Evolutionary conservation across 495 filamentous ascomycete genomes (phyloP).

Genomic region (Aspergillus nidulans): DNA sequence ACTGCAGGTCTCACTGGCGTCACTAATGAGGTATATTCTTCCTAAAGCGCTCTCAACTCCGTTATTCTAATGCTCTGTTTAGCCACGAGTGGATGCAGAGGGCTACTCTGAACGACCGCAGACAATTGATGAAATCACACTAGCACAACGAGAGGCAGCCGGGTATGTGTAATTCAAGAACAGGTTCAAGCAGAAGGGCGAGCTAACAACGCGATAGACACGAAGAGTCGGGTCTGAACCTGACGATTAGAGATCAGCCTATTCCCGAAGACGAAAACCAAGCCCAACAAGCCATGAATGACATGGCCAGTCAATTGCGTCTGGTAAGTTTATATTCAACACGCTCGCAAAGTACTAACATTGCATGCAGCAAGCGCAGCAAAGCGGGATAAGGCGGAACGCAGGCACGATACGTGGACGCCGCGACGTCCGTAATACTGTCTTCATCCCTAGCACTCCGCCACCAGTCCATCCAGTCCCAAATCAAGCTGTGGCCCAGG

Average conservation of each 20-base stretch:
- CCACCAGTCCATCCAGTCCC: constrained; percentile 31
- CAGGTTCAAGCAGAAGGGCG: neutral
- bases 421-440: constrained; percentile 84
- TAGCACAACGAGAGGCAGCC: constrained; percentile 74
- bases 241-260: constrained; percentile 88
- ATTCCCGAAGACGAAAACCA: constrained; percentile 90
- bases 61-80: constrained; percentile 1
- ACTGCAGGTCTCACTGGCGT: constrained; percentile 19
- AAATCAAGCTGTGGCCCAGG: constrained; percentile 15
- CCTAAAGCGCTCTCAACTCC: neutral
- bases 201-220: constrained; percentile 33
- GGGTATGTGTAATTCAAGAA: constrained; percentile 34
- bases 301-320: constrained; percentile 82
- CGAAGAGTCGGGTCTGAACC: constrained; percentile 74
- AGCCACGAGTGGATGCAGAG: constrained; percentile 53
- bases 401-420: constrained; percentile 78
- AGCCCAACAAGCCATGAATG: constrained; percentile 81
- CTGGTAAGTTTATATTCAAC: constrained; percentile 43
- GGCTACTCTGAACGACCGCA: constrained; percentile 65
- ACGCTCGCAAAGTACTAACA: constrained; percentile 12
- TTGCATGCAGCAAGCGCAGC: constrained; percentile 47
- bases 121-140: constrained; percentile 73
- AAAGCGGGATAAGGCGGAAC: constrained; percentile 57
- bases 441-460: constrained; percentile 61
- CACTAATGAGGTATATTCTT: constrained; percentile 24